Evolutionary conservation across 805 yeast species (phyloP).

Genomic region (Helenozyma rhizophorensis): DNA sequence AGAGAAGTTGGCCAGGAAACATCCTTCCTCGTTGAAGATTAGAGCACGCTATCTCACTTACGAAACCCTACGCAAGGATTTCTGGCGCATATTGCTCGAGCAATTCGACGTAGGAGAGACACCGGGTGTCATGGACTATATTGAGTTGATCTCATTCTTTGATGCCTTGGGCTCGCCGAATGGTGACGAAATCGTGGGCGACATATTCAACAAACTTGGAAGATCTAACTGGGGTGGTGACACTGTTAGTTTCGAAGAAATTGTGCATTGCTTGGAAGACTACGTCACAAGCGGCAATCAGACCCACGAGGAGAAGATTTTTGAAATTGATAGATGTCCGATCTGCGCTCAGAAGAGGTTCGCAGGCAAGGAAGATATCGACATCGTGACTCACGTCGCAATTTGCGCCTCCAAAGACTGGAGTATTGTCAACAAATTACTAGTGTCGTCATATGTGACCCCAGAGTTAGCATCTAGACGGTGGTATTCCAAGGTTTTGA

Average conservation of each 20-base stretch:
- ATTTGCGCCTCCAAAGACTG: slow-evolving; percentile 78
- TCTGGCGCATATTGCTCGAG: slow-evolving; percentile 64
- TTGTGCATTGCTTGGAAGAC: slow-evolving; percentile 44
- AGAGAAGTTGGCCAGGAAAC: slow-evolving; percentile 30
- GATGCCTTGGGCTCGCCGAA: slow-evolving; percentile 55
- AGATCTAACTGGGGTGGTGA: slow-evolving; percentile 55
- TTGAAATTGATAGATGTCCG: slow-evolving; percentile 73
- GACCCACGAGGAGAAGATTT: slow-evolving; percentile 35
- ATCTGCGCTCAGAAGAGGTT: slow-evolving; percentile 64
- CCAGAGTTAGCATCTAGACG: slow-evolving; percentile 78
- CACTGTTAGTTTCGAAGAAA: slow-evolving; percentile 39
- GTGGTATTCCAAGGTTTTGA: slow-evolving; percentile 82
- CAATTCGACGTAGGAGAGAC: slow-evolving; percentile 44
- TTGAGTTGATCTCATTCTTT: slow-evolving; percentile 61
- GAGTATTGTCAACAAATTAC: slow-evolving; percentile 59
- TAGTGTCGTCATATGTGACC: slow-evolving; percentile 69
- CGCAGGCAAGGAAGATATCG: slow-evolving; percentile 50
- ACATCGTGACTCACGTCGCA: slow-evolving; percentile 82
- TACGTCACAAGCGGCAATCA: slow-evolving; percentile 22
- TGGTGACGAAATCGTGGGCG: slow-evolving; percentile 50
- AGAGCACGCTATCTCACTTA: slow-evolving; percentile 68
- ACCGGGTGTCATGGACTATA: slow-evolving; percentile 39
- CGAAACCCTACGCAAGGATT: slow-evolving; percentile 53
- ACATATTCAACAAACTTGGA: slow-evolving; percentile 45
- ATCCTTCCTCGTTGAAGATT: slow-evolving; percentile 53